Percentiles rank a stretch among this genome's conserved stretches.
Conservation (phyloP, 2,329 filamentous ascomycete species). For the Alternaria conjuncta region DNA sequence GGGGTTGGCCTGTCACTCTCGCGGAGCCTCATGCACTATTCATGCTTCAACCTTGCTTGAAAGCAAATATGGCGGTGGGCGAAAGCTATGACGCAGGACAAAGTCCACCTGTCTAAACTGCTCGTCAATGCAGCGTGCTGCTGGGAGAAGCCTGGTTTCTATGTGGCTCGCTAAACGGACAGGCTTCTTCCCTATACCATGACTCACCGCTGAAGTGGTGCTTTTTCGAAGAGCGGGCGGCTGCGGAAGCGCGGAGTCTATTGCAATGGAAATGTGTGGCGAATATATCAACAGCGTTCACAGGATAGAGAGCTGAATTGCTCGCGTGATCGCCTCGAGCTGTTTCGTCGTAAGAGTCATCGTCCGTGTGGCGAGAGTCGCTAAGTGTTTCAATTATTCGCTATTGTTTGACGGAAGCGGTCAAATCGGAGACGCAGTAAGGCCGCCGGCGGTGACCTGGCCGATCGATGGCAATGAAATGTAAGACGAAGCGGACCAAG, state of each 20-base stretch:
- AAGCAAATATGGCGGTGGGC: slow-evolving; percentile 15
- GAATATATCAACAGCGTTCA: neutral
- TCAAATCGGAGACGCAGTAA: slow-evolving; percentile 11
- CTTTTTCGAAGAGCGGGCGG: slow-evolving; percentile 4
- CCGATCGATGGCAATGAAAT: slow-evolving; percentile 9
- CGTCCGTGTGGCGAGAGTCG: slow-evolving; percentile 4
- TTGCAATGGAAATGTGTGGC: slow-evolving; percentile 1
- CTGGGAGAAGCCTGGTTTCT: slow-evolving; percentile 22
- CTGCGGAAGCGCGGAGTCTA: neutral
- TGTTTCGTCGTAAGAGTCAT: neutral
- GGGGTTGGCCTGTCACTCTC: slow-evolving; percentile 7
- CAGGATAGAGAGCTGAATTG: slow-evolving; percentile 5
- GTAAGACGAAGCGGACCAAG: slow-evolving; percentile 13
- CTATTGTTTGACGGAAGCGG: slow-evolving; percentile 1
- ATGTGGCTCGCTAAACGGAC: slow-evolving; percentile 23
- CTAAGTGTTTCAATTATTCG: slow-evolving; percentile 8
- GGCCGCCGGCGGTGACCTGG: slow-evolving; percentile 15
- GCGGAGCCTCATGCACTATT: slow-evolving; percentile 18
- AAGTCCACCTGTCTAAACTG: slow-evolving; percentile 23
- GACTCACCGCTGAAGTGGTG: slow-evolving; percentile 24
- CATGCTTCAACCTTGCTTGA: slow-evolving; percentile 22
- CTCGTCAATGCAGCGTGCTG: slow-evolving; percentile 25
- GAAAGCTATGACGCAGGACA: slow-evolving; percentile 29
- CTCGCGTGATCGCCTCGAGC: slow-evolving; percentile 6
- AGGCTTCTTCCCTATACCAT: slow-evolving; percentile 24